phyloP scores from a whole-genome alignment of 352 stramenopile genomes.

The Globisporangium middletonii region DNA sequence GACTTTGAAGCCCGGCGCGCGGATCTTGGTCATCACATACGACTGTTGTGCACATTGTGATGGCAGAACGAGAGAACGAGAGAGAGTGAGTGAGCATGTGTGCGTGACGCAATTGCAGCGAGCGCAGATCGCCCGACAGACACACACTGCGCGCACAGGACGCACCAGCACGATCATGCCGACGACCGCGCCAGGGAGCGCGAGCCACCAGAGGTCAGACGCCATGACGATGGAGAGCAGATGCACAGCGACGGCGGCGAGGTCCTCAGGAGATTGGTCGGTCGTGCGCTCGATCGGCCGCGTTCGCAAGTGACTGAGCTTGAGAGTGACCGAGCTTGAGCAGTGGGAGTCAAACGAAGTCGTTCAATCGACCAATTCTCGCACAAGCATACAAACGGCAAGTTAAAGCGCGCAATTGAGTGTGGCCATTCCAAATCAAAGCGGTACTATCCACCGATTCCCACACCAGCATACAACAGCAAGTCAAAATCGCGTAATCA shows the following conservation, averaged over 20 bases:
- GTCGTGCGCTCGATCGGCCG: too few relatives aligned
- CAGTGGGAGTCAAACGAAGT: too few relatives aligned
- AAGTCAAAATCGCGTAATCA: too few relatives aligned
- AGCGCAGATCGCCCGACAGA: neutral
- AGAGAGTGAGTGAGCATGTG: neutral
- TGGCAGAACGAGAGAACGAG: constrained; percentile 5
- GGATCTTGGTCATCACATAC: constrained; percentile 53
- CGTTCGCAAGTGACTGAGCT: too few relatives aligned
- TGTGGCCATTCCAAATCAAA: too few relatives aligned
- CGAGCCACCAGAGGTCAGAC: constrained; percentile 37
- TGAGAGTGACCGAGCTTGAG: too few relatives aligned
- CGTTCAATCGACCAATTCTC: too few relatives aligned
- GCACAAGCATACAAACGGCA: too few relatives aligned
- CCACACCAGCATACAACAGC: too few relatives aligned
- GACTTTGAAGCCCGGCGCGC: constrained; percentile 62
- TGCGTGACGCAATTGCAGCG: neutral
- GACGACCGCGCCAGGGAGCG: constrained; percentile 34
- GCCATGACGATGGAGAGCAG: constrained; percentile 17
- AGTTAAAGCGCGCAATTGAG: too few relatives aligned
- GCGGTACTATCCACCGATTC: too few relatives aligned
- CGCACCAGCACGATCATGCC: constrained; percentile 49
- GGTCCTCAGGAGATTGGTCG: neutral
- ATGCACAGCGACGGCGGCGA: neutral
- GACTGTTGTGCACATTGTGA: constrained; percentile 26
- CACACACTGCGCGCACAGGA: neutral